These are phyloP conservation scores for Acorus calamus DNA, from an alignment of 106 monocot genomes.

Conservation along the genomic window DNA sequence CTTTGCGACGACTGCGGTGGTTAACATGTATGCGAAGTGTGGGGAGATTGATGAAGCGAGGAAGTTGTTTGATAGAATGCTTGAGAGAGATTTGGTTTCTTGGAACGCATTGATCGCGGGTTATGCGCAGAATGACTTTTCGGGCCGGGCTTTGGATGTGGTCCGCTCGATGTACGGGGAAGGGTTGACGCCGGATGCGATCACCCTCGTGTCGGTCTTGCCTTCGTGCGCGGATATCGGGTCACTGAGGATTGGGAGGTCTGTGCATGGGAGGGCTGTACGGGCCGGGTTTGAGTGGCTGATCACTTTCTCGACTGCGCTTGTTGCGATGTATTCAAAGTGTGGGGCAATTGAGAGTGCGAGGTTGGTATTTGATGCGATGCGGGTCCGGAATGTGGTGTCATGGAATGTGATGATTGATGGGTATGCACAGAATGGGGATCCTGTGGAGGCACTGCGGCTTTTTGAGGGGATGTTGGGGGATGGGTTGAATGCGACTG, in stretches of 20 bases:
- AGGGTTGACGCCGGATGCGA: slow-evolving; percentile 33
- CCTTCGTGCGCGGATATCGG: slow-evolving; percentile 47
- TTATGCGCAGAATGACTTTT: slow-evolving; percentile 43
- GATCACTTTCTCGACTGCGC: slow-evolving; percentile 45
- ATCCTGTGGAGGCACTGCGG: slow-evolving; percentile 45
- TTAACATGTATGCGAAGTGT: slow-evolving; percentile 77
- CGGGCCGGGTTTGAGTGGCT: slow-evolving; percentile 35
- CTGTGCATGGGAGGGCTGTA: slow-evolving; percentile 45
- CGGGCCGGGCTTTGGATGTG: slow-evolving; percentile 36
- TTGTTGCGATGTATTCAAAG: slow-evolving; percentile 62
- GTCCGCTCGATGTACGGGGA: slow-evolving; percentile 31
- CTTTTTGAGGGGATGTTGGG: slow-evolving; percentile 41
- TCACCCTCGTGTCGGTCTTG: slow-evolving; percentile 57
- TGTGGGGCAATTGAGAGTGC: slow-evolving; percentile 31
- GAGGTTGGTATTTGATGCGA: slow-evolving; percentile 55
- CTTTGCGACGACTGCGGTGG: slow-evolving; percentile 48
- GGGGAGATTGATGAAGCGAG: slow-evolving; percentile 24
- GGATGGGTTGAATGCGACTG: slow-evolving; percentile 35
- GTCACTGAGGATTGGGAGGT: slow-evolving; percentile 23
- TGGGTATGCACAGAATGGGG: slow-evolving; percentile 51
- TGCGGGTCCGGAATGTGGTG: slow-evolving; percentile 47
- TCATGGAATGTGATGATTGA: slow-evolving; percentile 85
- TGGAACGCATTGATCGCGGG: slow-evolving; percentile 75
- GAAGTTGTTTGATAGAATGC: slow-evolving; percentile 57
- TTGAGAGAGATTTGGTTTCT: slow-evolving; percentile 44